phyloP scores from a whole-genome alignment of 139 green algal genomes.

The Chlamydomonas sphaeroides region DNA sequence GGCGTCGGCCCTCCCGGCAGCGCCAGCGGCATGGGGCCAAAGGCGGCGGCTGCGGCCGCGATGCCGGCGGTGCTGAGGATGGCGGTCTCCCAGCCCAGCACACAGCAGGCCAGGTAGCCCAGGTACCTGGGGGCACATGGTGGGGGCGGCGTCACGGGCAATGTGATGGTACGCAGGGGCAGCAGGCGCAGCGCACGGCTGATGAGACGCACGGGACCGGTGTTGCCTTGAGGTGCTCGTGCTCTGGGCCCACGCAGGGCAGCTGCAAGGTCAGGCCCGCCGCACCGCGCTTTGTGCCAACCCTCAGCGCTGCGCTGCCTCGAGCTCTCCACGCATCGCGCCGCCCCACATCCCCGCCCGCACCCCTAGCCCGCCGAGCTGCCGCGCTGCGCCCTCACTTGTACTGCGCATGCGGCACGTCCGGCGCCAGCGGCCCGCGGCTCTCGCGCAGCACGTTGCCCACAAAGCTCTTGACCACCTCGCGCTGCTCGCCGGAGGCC shows the following conservation, averaged over 20 bases:
- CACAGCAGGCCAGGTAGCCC: constrained; percentile 34
- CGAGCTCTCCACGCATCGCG: no score
- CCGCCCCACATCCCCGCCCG: no score
- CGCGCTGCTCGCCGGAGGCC: constrained; percentile 1
- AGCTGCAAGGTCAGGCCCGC: no score
- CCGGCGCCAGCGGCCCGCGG: constrained; percentile 24
- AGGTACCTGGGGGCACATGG: not conserved
- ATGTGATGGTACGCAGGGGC: no score
- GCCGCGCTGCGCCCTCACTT: not conserved
- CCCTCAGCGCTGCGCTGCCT: no score
- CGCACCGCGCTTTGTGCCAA: no score
- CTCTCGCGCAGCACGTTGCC: constrained; percentile 39
- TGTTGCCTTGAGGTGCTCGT: no score
- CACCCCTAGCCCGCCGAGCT: no score
- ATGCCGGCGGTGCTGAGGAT: not conserved
- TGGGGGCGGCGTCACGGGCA: no score
- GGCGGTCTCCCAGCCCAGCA: constrained; percentile 24
- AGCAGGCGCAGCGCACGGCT: no score
- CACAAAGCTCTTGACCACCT: constrained; percentile 41
- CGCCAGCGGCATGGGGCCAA: not conserved
- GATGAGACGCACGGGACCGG: no score
- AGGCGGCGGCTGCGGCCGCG: not conserved
- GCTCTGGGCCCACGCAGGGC: no score
- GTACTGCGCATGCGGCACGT: constrained; percentile 19
- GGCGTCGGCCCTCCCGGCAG: constrained; percentile 1